Evolutionary conservation across 371 early-diverging fungal genomes (phyloP), one percentile per base, ranked within the genome.

Genomic region (Haplosporangium sp.): DNA sequence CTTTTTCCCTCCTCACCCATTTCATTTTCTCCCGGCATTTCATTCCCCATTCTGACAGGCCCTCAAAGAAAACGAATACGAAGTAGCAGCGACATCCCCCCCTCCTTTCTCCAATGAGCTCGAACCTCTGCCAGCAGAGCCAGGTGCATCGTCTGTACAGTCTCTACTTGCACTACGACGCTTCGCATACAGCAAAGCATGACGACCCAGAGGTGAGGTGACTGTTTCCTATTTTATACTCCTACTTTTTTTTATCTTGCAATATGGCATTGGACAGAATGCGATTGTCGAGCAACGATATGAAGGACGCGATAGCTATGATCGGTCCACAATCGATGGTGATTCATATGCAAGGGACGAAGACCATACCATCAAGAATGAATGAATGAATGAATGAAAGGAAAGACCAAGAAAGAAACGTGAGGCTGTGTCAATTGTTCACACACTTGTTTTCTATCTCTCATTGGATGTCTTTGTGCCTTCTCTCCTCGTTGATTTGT

Each of bases 131-230:
- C 57, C 79, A 79, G 62, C 72, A 72, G 79, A 79, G 79, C 53
- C 79, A 79, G 56, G 79, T 65, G 59, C 79, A 79, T 58, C 63
- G 79, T 47, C 79, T 79, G 18, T 79, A 79, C 55, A 79, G 79
- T 51, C 59, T 79, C 36, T 79, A 72, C 73, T 52, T 79, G 62
- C 72, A 72, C 37, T 79, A 72, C 36, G 79, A 79, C 48, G 79
- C 79, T 13, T 72, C 73, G 1, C 79, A 72, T 42, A 21, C 68
- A 40, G 58, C 79, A 20, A 79, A 79, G 73, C 79, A 79, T 40
- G 79, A 79, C 36, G 79, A 79, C 69, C 79, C 79, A 67, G 79
- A 79, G 79, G 73, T 72, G 73, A 67, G 77, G 71, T 56, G 68
- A 67, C 64, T 71, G 71, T 47, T 45, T 52, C 50, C 42, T 41